phyloP scores from a whole-genome alignment of 1,284 basidiomycete genomes.

The Leucocoprinus gongylophorus region DNA sequence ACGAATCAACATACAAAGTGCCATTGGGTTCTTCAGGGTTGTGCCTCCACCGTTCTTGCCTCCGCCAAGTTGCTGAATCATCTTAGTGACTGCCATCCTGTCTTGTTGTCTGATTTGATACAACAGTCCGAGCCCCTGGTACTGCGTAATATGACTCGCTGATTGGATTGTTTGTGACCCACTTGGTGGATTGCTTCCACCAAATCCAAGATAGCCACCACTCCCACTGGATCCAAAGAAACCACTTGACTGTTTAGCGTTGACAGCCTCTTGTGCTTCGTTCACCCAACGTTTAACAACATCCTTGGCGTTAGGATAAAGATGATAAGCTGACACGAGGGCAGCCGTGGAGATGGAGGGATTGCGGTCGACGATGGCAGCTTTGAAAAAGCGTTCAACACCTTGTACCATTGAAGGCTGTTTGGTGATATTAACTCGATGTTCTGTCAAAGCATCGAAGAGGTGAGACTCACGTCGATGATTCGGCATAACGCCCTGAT shows the following conservation, averaged over 20 bases:
- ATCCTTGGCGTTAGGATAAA: slow-evolving; percentile 89
- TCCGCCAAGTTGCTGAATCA: slow-evolving; percentile 96
- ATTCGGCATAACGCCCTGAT: slow-evolving; percentile 95
- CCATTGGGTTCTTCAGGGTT: slow-evolving; percentile 91
- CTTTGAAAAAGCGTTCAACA: slow-evolving; percentile 98
- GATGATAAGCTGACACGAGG: slow-evolving; percentile 94
- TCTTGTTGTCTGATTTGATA: slow-evolving; percentile 97
- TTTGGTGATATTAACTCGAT: slow-evolving; percentile 9
- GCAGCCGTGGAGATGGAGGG: slow-evolving; percentile 95
- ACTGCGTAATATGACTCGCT: slow-evolving; percentile 92
- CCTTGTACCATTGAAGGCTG: slow-evolving; percentile 97
- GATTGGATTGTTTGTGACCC: slow-evolving; percentile 78
- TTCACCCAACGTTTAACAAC: slow-evolving; percentile 99
- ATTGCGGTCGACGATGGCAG: slow-evolving; percentile 97
- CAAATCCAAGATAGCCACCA: slow-evolving; percentile 67
- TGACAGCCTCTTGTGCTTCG: slow-evolving; percentile 96
- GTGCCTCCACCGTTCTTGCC: slow-evolving; percentile 79
- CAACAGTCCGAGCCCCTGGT: slow-evolving; percentile 92
- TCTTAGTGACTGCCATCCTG: slow-evolving; percentile 98
- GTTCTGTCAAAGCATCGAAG: slow-evolving; percentile 10
- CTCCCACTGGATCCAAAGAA: slow-evolving; percentile 55
- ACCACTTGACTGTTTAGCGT: slow-evolving; percentile 72
- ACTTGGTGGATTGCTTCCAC: slow-evolving; percentile 43
- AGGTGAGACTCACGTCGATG: slow-evolving; percentile 76
- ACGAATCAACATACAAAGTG: slow-evolving; percentile 98